Evolutionary conservation across 2,329 filamentous ascomycete species (phyloP).

Genomic region (Trichoderma sp.): DNA sequence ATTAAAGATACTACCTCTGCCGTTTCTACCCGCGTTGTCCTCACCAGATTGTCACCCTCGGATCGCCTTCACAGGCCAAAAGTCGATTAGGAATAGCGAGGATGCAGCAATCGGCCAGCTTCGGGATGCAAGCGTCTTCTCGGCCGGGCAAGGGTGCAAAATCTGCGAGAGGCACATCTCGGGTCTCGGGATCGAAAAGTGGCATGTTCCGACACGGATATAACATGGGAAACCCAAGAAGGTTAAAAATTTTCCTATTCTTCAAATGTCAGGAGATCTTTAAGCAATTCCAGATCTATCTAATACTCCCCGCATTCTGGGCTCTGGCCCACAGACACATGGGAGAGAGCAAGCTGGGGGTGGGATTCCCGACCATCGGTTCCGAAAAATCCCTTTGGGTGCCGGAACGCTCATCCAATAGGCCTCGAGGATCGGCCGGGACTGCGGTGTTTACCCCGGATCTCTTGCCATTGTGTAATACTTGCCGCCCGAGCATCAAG

Average conservation of each 20-base stretch:
- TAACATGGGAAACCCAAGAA: background rate
- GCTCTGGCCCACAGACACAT: conserved; percentile 20
- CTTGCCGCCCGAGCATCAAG: conserved; percentile 26
- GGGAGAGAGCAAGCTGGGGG: background rate
- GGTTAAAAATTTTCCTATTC: background rate
- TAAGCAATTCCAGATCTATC: background rate
- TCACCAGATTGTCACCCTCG: background rate
- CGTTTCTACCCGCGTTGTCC: background rate
- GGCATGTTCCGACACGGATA: background rate
- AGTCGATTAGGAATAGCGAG: background rate
- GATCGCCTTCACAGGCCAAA: background rate
- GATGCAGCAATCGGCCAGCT: background rate
- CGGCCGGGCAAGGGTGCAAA: background rate
- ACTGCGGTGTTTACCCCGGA: conserved; percentile 21
- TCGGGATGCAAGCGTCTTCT: conserved; percentile 1
- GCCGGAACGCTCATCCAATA: conserved; percentile 24
- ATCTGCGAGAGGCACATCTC: background rate
- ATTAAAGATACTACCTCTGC: background rate
- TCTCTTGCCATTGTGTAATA: conserved; percentile 21
- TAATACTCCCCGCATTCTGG: conserved; percentile 14
- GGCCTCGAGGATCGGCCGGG: conserved; percentile 14
- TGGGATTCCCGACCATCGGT: conserved; percentile 19
- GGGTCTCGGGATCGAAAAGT: background rate
- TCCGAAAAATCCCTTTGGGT: conserved; percentile 29
- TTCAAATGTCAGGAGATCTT: background rate